Base-by-base conservation (phyloP, 768 basidiomycete species). In the Tremella fuciformis region DNA sequence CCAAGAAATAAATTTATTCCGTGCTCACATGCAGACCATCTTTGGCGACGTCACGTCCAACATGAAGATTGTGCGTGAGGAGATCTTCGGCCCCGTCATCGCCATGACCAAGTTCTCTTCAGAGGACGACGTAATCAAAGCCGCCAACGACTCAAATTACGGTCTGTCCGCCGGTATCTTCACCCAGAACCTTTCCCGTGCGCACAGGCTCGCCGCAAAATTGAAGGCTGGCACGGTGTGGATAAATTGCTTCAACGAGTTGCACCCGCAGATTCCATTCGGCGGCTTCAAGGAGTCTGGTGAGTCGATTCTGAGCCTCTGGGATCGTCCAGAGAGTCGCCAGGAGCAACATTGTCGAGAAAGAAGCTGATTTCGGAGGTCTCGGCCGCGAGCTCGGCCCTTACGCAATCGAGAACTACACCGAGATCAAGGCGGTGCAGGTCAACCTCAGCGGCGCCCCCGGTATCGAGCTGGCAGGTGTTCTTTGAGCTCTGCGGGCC, bases 11-110 rank as follows among this genome's bases (percentile, higher is more conserved):
- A 34, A 37, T 21, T 19, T 50, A 47, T 38, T 8, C n/a, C 37
- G 19, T 25, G 25, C 49, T 50, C n/a, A 50, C 49, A 7, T 13
- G 39, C 64, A 70, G 68, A 90, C 90, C 21, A 82, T 90, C 65
- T 90, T 89, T 80, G 84, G 85, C 16, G 80, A 88, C 69, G 82
- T 82, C 18, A 82, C 78, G 46, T 81, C 83, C 16, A 83, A 86
- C 55, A 89, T 89, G 87, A 85, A 84, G 78, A 90, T 93, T 62
- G 86, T 86, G 64, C 81, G 83, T 71, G 88, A 90, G 78, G 88
- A 93, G 86, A 96, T 96, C 65, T 98, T 98, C 75, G 94, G 94
- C 8, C 94, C 94, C 24, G 93, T 98, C 2, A 83, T 93, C 55
- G 87, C 85, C 24, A 78, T 91, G 39, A 82, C 86, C 79, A 86